Evolutionary conservation across 1,139 yeast genomes (phyloP).

Genomic region (Nakaseomyces uthaithaninus): DNA sequence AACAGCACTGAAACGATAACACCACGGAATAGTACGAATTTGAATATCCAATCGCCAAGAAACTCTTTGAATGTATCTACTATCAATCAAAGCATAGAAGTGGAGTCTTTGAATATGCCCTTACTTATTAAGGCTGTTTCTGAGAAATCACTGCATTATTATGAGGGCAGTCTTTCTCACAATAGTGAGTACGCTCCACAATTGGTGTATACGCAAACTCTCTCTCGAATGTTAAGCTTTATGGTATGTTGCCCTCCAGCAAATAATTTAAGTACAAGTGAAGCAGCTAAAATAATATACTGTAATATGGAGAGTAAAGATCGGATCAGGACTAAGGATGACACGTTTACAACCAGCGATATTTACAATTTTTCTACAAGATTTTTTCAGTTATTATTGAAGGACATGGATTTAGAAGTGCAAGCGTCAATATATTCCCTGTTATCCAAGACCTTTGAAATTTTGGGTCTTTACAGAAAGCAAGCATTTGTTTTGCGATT

Average conservation of each 20-base stretch:
- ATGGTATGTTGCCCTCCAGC: slow-evolving; percentile 46
- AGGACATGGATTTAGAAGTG: slow-evolving; percentile 41
- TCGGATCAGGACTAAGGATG: slow-evolving; percentile 19
- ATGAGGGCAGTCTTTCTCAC: slow-evolving; percentile 51
- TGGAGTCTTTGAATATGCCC: slow-evolving; percentile 30
- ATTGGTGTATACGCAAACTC: slow-evolving; percentile 65
- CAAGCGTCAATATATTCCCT: slow-evolving; percentile 58
- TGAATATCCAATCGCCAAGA: slow-evolving; percentile 36
- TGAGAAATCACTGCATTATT: slow-evolving; percentile 46
- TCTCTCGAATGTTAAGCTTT: slow-evolving; percentile 55
- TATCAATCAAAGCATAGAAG: not conserved
- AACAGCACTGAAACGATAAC: slow-evolving; percentile 14
- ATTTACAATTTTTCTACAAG: slow-evolving; percentile 47
- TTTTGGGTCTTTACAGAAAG: slow-evolving; percentile 57
- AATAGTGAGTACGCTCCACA: slow-evolving; percentile 78
- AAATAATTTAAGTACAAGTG: slow-evolving; percentile 37
- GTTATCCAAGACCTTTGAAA: slow-evolving; percentile 57
- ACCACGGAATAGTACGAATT: slow-evolving; percentile 22
- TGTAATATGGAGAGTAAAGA: not conserved
- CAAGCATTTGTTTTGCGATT: slow-evolving; percentile 61
- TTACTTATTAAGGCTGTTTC: slow-evolving; percentile 47
- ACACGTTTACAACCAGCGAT: slow-evolving; percentile 35
- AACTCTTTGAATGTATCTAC: slow-evolving; percentile 30
- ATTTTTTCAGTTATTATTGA: slow-evolving; percentile 35
- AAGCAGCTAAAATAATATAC: slow-evolving; percentile 28